Base-by-base conservation (phyloP, 345 rosid species). In the Orychophragmus violaceus region DNA sequence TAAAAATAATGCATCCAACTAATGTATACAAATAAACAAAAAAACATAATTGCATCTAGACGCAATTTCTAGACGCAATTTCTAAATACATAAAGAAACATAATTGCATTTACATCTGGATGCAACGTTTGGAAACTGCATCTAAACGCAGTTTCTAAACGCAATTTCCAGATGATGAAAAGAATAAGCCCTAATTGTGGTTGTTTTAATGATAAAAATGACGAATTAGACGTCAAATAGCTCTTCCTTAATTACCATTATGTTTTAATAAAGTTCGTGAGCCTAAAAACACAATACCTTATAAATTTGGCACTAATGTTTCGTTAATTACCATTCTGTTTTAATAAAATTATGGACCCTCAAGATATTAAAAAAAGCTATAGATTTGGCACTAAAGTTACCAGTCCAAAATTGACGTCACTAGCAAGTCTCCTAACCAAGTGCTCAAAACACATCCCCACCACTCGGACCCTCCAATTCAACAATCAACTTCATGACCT, bases 401-500 rank as follows among this genome's bases (percentile, higher is more conserved):
- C 33, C 18, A 60, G 33, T 25, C 2, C 37, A 25, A 30, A 44
- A 6, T 35, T 60, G 69, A 74, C 73, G 73, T 67, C 73, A 67
- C 44, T 16, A 1, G 27, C 50, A 74, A 67, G 64, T 67, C 46
- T 61, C 64, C 35, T 25, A 65, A 35, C 54, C 53, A 72, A 74
- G 72, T 74, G 77, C 77, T 54, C 42, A 8, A 58, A 42, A 61
- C 51, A 67, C 44, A 33, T 62, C 53, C 49, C 65, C 60, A 58
- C 66, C 78, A 41, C 12, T 2, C 54, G 70, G 74, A 62, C 74
- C 74, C 64, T 67, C 64, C 74, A 61, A 39, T 41, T 62, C 18
- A 75, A 75, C 74, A 48, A 62, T 68, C 78, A 69, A 63, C 75
- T 48, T 75, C 78, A 57, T 57, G 75, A 75, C 78, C 78, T 75